Base-by-base conservation (phyloP, 1,284 basidiomycete genomes). In the Gomphus sp. region DNA sequence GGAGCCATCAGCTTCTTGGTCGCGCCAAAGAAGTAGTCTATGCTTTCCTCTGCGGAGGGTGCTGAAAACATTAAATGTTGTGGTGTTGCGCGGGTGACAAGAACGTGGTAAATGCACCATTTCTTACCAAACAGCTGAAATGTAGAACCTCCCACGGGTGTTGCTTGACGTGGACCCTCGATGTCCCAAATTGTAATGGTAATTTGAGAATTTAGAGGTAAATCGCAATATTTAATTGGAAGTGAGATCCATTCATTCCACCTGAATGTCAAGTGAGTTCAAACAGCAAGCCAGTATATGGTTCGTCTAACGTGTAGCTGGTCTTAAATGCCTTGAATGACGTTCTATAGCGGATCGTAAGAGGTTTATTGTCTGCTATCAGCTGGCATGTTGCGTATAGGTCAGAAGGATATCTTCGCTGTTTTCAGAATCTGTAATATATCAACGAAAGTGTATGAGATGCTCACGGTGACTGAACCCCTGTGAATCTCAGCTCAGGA, bases 131-230 rank as follows among this genome's bases (percentile, higher is more conserved):
- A 98, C 39, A 98, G 67, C 16, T 84, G 79, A 70, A 98, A 89
- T 0, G 93, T 96, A 1, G 92, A 87, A 0, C 95, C 95, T 36
- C 96, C 95, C 0, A 98, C 84, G 8, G 91, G 87, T 18, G 80
- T 76, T 1, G 89, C 84, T 55, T 78, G 77, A 28, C 87, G 79
- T 47, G 92, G 84, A 0, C 89, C 88, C 44, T 85, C 87, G 57
- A 95, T 92, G 68, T 98, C 94, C 87, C 93, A 97, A 22, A 98
- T 86, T 0, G 96, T 98, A 68, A 98, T 91, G 0, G 90, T 88
- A 57, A 99, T 80, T 66, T 97, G 94, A 0, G 94, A 86, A 66
- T 78, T 88, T 36, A 93, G 74, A 0, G 94, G 93, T 4, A 99
- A 78, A 66, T 97, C 93, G 56, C 92, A 90, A 62, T 97, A 96